Evolutionary conservation across 208 protist species (phyloP).

Genomic region (Blastocrithidia nonstop): DNA sequence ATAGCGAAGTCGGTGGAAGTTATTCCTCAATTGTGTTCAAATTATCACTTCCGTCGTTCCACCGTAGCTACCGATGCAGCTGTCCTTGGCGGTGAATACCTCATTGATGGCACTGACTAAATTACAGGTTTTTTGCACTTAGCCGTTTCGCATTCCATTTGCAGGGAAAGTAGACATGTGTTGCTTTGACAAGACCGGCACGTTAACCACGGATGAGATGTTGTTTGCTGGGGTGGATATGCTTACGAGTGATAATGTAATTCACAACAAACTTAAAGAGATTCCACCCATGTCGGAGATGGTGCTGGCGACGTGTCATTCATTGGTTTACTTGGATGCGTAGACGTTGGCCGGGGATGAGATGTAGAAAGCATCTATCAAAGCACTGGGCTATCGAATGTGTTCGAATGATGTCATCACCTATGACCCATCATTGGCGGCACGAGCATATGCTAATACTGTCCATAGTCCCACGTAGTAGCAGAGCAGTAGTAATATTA

Average conservation of each 20-base stretch:
- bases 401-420: conserved; percentile 49
- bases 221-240: conserved; percentile 82
- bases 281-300: conserved; percentile 55
- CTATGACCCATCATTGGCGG: conserved; percentile 27
- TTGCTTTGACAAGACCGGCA: conserved; percentile 99
- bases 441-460: conserved; percentile 7
- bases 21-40: conserved; percentile 96
- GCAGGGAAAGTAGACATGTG: conserved; percentile 96
- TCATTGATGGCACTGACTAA: conserved; percentile 86
- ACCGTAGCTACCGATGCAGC: conserved; percentile 98
- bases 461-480: too few relatives aligned
- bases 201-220: conserved; percentile 94
- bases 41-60: conserved; percentile 98
- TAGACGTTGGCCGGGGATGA: conserved; percentile 90
- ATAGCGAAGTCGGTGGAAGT: conserved; percentile 86
- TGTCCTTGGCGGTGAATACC: conserved; percentile 97
- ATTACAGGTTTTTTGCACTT: conserved; percentile 89
- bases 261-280: conserved; percentile 61
- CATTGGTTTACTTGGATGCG: conserved; percentile 77
- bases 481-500: too few relatives aligned
- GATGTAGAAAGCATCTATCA: conserved; percentile 90
- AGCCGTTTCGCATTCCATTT: conserved; percentile 99
- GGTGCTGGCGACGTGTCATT: conserved; percentile 82
- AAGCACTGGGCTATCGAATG: conserved; percentile 79
- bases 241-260: conserved; percentile 76